Conservation (phyloP, 371 early-diverging fungal genomes). For the Lichtheimia ramosa region DNA sequence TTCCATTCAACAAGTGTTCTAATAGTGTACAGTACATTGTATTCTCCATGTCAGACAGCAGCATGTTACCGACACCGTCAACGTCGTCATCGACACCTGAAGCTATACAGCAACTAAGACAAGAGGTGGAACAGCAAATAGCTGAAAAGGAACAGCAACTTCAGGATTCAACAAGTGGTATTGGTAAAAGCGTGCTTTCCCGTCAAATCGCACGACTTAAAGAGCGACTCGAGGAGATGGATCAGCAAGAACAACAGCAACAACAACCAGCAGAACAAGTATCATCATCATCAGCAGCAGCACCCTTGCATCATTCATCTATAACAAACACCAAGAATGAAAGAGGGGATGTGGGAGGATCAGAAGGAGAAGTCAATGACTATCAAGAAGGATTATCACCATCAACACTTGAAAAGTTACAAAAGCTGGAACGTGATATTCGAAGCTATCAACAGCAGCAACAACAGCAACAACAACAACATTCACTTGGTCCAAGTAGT, state of each 20-base stretch:
- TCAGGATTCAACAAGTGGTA: conserved; percentile 43
- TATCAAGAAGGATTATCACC: conserved; percentile 24
- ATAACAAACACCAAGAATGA: neutral
- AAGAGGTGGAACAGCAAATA: conserved; percentile 41
- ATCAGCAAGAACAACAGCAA: conserved; percentile 18
- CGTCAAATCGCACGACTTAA: conserved; percentile 45
- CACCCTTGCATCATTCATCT: conserved; percentile 1
- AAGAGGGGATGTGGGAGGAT: neutral
- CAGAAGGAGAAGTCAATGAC: neutral
- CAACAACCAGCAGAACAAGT: conserved; percentile 4
- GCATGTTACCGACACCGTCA: conserved; percentile 43
- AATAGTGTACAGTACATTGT: no score
- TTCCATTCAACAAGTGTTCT: no score
- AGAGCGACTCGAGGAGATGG: conserved; percentile 37
- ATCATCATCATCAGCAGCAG: conserved; percentile 13
- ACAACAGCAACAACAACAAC: neutral
- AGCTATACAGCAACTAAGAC: conserved; percentile 21
- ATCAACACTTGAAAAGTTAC: conserved; percentile 5
- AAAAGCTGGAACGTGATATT: conserved; percentile 8
- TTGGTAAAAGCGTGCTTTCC: conserved; percentile 43
- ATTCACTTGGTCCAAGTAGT: conserved; percentile 15
- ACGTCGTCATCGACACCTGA: conserved; percentile 29
- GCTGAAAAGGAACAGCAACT: conserved; percentile 42
- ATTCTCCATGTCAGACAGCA: no score
- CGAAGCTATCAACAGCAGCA: conserved; percentile 8